phyloP scores from a whole-genome alignment of 2,329 filamentous ascomycete species.

The Teratosphaeria destructans region DNA sequence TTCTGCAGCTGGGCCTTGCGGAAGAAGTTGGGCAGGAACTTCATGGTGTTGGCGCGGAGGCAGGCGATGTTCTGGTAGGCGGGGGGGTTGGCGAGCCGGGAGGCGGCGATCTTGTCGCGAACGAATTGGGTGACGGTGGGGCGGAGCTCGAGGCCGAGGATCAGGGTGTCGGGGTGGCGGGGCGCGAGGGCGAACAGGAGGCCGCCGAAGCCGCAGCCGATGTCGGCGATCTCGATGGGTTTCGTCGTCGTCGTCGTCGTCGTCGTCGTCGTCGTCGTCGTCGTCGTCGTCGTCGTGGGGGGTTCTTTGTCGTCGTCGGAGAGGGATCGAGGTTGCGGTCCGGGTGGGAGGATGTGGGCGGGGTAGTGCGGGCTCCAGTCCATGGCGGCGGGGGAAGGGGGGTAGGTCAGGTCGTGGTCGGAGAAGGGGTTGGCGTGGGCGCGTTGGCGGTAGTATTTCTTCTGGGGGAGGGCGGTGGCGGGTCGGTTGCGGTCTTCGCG shows the following conservation, averaged over 20 bases:
- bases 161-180: conserved; percentile 66
- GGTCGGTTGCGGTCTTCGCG: conserved; percentile 32
- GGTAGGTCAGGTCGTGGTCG: conserved; percentile 80
- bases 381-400: conserved; percentile 69
- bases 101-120: conserved; percentile 57
- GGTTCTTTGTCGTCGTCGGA: conserved; percentile 8
- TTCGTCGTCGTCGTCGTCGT: conserved; percentile 38
- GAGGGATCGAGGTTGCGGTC: not conserved
- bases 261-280: conserved; percentile 2
- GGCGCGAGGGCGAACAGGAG: conserved; percentile 78
- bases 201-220: conserved; percentile 93
- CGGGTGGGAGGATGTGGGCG: conserved; percentile 43
- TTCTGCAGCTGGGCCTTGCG: conserved; percentile 67
- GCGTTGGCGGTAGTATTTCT: conserved; percentile 92
- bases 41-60: conserved; percentile 93
- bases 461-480: conserved; percentile 63
- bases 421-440: conserved; percentile 98
- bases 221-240: conserved; percentile 85
- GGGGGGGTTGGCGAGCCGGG: too few relatives aligned
- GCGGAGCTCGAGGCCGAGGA: conserved; percentile 89
- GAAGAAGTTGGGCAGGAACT: conserved; percentile 99
- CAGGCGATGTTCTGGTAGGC: conserved; percentile 79
- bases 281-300: conserved; percentile 4
- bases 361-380: conserved; percentile 84
- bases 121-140: conserved; percentile 85